phyloP scores from a whole-genome alignment of 768 basidiomycete genomes.

The Xerocomus spinulosus region DNA sequence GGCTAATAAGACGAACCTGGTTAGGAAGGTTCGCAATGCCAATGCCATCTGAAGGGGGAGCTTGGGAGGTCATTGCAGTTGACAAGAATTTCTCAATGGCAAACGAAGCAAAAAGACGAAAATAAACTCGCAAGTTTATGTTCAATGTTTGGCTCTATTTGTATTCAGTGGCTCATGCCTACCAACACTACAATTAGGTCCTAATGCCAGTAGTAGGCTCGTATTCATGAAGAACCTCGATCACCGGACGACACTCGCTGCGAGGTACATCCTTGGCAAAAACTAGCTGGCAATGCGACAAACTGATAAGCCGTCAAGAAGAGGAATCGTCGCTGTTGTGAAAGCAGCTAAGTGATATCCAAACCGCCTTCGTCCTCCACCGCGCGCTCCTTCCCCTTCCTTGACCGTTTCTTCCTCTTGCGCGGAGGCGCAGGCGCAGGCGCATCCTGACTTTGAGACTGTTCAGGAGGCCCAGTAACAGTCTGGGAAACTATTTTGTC shows the following conservation, averaged over 20 bases:
- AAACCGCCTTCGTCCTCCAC: slow-evolving; percentile 19
- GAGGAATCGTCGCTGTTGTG: too few species aligned
- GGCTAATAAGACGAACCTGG: slow-evolving; percentile 88
- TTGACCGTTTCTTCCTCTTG: slow-evolving; percentile 14
- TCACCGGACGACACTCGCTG: too few species aligned
- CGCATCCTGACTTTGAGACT: not conserved
- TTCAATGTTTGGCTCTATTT: slow-evolving; percentile 25
- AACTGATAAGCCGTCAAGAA: too few species aligned
- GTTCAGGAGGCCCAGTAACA: slow-evolving; percentile 1
- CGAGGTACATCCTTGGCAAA: too few species aligned
- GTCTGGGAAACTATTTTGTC: not conserved
- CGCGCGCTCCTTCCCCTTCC: slow-evolving; percentile 27
- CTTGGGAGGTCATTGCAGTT: slow-evolving; percentile 26
- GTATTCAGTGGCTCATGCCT: slow-evolving; percentile 21
- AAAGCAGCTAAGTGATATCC: slow-evolving; percentile 11
- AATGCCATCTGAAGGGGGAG: slow-evolving; percentile 63
- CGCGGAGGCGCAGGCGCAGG: slow-evolving; percentile 1
- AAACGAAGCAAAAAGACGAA: slow-evolving; percentile 9
- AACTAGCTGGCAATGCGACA: too few species aligned
- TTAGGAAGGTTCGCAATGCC: slow-evolving; percentile 97
- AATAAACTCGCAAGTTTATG: slow-evolving; percentile 21
- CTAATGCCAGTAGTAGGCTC: too few species aligned
- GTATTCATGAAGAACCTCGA: too few species aligned
- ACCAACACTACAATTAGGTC: too few species aligned
- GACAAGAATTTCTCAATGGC: too few species aligned